These are phyloP conservation scores for Kandelia obovata DNA, from an alignment of 345 rosid genomes.

Conservation along the genomic window DNA sequence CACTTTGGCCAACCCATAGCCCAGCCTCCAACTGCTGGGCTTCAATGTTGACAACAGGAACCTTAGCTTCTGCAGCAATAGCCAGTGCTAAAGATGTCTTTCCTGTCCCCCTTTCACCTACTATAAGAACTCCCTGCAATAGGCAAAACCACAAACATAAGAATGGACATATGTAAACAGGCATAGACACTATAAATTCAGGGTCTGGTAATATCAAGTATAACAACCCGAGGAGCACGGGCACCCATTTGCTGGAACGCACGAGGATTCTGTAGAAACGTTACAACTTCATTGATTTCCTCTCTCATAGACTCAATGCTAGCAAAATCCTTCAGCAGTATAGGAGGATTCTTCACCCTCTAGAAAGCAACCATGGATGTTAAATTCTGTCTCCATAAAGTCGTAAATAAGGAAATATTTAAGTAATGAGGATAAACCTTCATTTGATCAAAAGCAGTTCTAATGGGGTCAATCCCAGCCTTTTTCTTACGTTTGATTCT, in stretches of 20 bases:
- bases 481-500: constrained; percentile 56
- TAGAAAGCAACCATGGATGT: constrained; percentile 26
- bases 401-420: not conserved
- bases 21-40: constrained; percentile 98
- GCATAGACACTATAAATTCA: no score
- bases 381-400: constrained; percentile 10
- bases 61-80: constrained; percentile 94
- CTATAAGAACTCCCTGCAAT: constrained; percentile 93
- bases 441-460: constrained; percentile 83
- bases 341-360: constrained; percentile 97
- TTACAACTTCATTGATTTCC: constrained; percentile 94
- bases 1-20: constrained; percentile 97
- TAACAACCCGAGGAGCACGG: constrained; percentile 81
- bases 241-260: constrained; percentile 98
- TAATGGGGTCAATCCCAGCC: constrained; percentile 90
- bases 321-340: constrained; percentile 79
- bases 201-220: constrained; percentile 7
- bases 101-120: constrained; percentile 96
- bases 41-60: constrained; percentile 81
- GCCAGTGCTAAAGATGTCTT: constrained; percentile 90
- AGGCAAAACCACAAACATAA: not conserved
- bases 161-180: no score
- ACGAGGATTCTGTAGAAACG: constrained; percentile 85
- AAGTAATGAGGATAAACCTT: constrained; percentile 42
- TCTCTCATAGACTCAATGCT: constrained; percentile 95